Evolutionary conservation across 768 basidiomycete genomes (phyloP).

Genomic region (Hortiboletus flavorubellus): DNA sequence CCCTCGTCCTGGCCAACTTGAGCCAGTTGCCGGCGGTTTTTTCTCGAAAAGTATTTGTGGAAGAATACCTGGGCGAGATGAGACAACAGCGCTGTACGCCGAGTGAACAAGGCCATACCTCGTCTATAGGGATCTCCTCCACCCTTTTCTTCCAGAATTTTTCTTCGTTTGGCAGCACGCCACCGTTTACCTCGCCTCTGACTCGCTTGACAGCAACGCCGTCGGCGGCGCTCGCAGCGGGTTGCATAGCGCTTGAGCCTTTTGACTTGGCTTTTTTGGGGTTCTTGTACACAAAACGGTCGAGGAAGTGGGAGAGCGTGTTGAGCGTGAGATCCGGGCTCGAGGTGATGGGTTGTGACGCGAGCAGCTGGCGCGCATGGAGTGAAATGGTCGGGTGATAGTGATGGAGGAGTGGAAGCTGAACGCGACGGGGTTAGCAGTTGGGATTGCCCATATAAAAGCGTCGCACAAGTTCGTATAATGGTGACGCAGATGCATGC

Average conservation of each 20-base stretch:
- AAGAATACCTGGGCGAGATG: conserved; percentile 67
- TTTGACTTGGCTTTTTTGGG: conserved; percentile 72
- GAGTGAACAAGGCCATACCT: conserved; percentile 42
- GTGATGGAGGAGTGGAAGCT: conserved; percentile 80
- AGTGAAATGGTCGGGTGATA: conserved; percentile 90
- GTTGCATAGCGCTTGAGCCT: conserved; percentile 95
- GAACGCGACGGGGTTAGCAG: neutral
- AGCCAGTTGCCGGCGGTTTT: conserved; percentile 52
- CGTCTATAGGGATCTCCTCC: conserved; percentile 81
- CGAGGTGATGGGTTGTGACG: conserved; percentile 69
- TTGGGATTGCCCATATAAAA: neutral
- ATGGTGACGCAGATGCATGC: conserved; percentile 69
- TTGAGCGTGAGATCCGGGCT: conserved; percentile 88
- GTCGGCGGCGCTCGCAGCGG: conserved; percentile 67
- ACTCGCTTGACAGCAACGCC: conserved; percentile 66
- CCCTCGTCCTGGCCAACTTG: conserved; percentile 38
- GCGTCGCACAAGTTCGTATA: conserved; percentile 85
- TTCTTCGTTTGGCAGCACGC: conserved; percentile 65
- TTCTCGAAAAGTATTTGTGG: conserved; percentile 81
- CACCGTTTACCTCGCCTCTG: conserved; percentile 51
- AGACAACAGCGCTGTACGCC: neutral
- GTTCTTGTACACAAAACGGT: conserved; percentile 96
- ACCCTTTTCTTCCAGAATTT: conserved; percentile 66
- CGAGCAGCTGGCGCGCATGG: conserved; percentile 79
- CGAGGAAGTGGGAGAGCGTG: conserved; percentile 92